Evolutionary conservation across 2,329 filamentous ascomycete species (phyloP).

Genomic region (Ambrosiella cleistominuta): DNA sequence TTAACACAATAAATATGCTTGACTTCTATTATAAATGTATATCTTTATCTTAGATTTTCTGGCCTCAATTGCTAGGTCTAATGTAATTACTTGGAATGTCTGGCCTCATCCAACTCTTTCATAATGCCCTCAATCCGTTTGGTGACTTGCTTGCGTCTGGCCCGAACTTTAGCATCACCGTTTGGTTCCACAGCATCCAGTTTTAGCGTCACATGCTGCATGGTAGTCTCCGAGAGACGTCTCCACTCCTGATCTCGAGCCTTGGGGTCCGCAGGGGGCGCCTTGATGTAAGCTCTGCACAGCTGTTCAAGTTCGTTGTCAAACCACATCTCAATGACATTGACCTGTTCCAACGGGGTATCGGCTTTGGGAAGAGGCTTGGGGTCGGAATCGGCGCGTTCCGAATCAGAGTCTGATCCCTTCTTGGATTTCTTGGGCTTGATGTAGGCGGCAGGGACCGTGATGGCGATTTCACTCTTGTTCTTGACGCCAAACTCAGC

Average conservation of each 20-base stretch:
- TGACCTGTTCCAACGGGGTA: slow-evolving; percentile 40
- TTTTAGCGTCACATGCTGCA: slow-evolving; percentile 62
- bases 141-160: slow-evolving; percentile 55
- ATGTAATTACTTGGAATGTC: slow-evolving; percentile 13
- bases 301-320: slow-evolving; percentile 45
- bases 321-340: slow-evolving; percentile 48
- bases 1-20: not conserved
- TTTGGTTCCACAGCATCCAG: slow-evolving; percentile 60
- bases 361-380: not conserved
- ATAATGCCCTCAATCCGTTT: slow-evolving; percentile 50
- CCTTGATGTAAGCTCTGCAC: slow-evolving; percentile 41
- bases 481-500: slow-evolving; percentile 45
- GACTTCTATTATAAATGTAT: not conserved
- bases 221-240: slow-evolving; percentile 54
- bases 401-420: slow-evolving; percentile 2
- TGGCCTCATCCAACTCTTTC: slow-evolving; percentile 40
- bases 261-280: slow-evolving; percentile 46
- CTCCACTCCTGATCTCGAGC: slow-evolving; percentile 60
- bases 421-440: slow-evolving; percentile 28
- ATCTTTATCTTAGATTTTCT: not conserved
- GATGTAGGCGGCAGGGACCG: not conserved
- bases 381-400: not conserved
- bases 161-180: slow-evolving; percentile 46
- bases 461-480: slow-evolving; percentile 37
- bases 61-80: not conserved